Evolutionary conservation across 805 yeast species (phyloP).

Genomic region (Kodamaea restingae): DNA sequence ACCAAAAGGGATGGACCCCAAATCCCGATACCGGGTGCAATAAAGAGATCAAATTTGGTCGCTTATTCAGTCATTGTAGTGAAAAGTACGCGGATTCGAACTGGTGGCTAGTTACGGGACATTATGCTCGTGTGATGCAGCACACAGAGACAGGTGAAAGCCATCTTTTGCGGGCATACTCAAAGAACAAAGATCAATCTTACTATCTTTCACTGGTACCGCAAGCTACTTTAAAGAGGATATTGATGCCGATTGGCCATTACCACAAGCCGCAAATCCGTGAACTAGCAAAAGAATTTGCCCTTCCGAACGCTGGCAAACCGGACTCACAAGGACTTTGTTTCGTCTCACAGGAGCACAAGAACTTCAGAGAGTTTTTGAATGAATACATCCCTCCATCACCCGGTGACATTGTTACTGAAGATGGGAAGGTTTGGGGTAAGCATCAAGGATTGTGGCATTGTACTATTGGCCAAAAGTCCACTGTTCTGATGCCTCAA

Average conservation of each 20-base stretch:
- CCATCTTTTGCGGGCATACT: constrained; percentile 56
- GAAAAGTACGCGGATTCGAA: constrained; percentile 22
- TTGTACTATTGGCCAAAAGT: constrained; percentile 89
- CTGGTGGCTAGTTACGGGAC: constrained; percentile 93
- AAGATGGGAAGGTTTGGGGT: constrained; percentile 75
- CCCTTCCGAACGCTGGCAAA: constrained; percentile 63
- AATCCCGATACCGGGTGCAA: constrained; percentile 94
- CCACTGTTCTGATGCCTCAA: constrained; percentile 83
- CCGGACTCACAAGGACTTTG: constrained; percentile 95
- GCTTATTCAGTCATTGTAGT: constrained; percentile 52
- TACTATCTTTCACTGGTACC: constrained; percentile 78
- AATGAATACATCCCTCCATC: constrained; percentile 66
- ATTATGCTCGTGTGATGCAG: constrained; percentile 56
- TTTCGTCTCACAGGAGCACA: constrained; percentile 67
- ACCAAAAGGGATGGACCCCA: constrained; percentile 75
- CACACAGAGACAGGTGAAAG: constrained; percentile 22
- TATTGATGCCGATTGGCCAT: constrained; percentile 80
- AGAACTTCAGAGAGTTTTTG: constrained; percentile 66
- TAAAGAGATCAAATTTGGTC: constrained; percentile 81
- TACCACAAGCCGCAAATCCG: constrained; percentile 72
- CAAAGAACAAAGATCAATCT: constrained; percentile 77
- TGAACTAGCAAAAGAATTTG: constrained; percentile 50
- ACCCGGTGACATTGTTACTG: constrained; percentile 79
- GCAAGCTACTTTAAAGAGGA: constrained; percentile 35
- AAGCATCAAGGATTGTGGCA: constrained; percentile 86